Evolutionary conservation across 208 protist genomes (phyloP).

Genomic region (Leishmania gerbilli): DNA sequence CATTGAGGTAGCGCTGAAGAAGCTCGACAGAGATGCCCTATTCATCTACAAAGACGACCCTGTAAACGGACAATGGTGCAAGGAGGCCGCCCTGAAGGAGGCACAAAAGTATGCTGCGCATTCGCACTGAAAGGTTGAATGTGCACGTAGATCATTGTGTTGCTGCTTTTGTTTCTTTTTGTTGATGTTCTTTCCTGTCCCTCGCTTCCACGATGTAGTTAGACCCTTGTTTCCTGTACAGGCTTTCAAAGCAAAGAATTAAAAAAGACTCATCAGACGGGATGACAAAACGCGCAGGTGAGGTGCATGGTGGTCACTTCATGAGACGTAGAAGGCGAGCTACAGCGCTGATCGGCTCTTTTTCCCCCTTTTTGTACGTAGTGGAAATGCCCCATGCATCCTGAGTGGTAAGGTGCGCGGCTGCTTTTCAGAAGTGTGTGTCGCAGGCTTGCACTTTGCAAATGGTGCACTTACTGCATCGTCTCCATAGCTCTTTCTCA

Average conservation of each 20-base stretch:
- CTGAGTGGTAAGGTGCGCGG: not conserved
- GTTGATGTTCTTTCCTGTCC: not conserved
- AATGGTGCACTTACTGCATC: not conserved
- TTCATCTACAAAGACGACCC: constrained; percentile 91
- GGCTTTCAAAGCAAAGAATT: not conserved
- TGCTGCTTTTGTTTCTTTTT: not conserved
- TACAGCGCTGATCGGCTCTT: not conserved
- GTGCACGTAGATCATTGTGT: not conserved
- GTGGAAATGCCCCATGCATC: not conserved
- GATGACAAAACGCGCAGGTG: not conserved
- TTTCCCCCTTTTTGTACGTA: not conserved
- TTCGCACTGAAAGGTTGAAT: constrained; percentile 3
- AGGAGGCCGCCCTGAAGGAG: constrained; percentile 76
- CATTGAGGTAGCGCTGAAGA: constrained; percentile 76
- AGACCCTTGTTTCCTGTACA: not conserved
- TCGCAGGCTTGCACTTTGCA: too few species aligned
- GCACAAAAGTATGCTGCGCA: constrained; percentile 51
- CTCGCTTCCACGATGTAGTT: constrained; percentile 4
- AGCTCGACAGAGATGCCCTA: constrained; percentile 84
- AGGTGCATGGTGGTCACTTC: not conserved
- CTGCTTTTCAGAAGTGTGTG: not conserved
- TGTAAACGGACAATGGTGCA: constrained; percentile 71
- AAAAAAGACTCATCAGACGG: not conserved
- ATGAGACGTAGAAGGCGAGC: not conserved
- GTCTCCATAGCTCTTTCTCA: not conserved